These are phyloP conservation scores for Colletotrichum brevisporum DNA, from an alignment of 2,329 filamentous ascomycete species.

Conservation along the genomic window DNA sequence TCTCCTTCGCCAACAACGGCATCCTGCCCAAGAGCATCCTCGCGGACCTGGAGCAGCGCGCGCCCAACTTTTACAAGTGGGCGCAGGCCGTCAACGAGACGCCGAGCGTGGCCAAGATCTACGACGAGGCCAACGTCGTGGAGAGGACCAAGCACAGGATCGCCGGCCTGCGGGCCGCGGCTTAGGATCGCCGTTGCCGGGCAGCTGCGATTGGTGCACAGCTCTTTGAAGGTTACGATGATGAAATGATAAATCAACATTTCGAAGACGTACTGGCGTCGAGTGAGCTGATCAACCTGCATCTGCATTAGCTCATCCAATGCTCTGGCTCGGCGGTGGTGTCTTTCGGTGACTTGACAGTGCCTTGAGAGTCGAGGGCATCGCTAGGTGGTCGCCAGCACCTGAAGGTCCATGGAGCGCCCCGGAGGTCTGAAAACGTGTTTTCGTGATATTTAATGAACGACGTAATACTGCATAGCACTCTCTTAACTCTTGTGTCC, in stretches of 20 bases:
- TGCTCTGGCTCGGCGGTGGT: too few relatives aligned
- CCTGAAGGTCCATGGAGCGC: too few relatives aligned
- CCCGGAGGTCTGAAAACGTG: too few relatives aligned
- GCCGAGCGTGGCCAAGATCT: constrained; percentile 77
- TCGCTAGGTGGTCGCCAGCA: too few relatives aligned
- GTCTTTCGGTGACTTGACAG: too few relatives aligned
- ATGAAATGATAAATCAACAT: not conserved
- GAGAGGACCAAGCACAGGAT: constrained; percentile 57
- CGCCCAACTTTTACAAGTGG: constrained; percentile 81
- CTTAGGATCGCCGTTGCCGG: not conserved
- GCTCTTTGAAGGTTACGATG: not conserved
- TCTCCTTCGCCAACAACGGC: constrained; percentile 66
- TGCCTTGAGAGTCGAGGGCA: too few relatives aligned
- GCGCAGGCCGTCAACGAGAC: constrained; percentile 70
- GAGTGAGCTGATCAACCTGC: too few relatives aligned
- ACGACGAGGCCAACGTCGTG: constrained; percentile 65
- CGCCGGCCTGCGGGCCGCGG: constrained; percentile 37
- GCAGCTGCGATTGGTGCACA: not conserved
- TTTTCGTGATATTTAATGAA: too few relatives aligned
- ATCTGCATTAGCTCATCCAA: too few relatives aligned
- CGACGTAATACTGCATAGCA: too few relatives aligned
- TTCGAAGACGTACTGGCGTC: not conserved
- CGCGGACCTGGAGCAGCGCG: constrained; percentile 61
- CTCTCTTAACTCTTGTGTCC: too few relatives aligned
- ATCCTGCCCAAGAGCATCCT: constrained; percentile 65